Percentiles rank a stretch among this genome's conserved stretches.
These are phyloP conservation scores for Dicorynia guianensis DNA, from an alignment of 306 rosid species.

Conservation along the genomic window DNA sequence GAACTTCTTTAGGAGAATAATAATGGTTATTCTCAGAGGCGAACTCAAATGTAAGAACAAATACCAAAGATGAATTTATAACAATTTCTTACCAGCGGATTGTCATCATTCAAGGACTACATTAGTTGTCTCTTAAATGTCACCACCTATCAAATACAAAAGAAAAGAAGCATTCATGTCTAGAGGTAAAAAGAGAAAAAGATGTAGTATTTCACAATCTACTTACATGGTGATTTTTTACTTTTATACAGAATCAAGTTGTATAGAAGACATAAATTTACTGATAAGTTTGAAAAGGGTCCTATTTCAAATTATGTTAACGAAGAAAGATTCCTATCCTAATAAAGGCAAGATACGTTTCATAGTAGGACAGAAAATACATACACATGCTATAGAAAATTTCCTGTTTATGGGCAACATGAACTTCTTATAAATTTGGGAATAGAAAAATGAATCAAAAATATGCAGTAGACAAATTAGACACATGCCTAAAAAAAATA, in stretches of 20 bases:
- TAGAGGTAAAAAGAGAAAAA: background rate
- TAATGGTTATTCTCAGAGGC: constrained; percentile 12
- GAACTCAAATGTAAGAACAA: constrained; percentile 26
- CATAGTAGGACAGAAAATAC: background rate
- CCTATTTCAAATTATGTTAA: background rate
- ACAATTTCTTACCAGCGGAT: constrained; percentile 73
- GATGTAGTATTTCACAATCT: constrained; percentile 8
- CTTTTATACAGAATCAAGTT: background rate
- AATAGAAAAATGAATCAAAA: constrained; percentile 17
- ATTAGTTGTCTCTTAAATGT: constrained; percentile 90
- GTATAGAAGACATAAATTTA: constrained; percentile 2
- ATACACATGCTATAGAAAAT: no score
- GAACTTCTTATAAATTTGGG: constrained; percentile 1
- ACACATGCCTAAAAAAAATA: constrained; percentile 11
- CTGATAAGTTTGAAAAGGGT: background rate
- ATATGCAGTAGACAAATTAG: background rate
- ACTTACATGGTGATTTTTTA: constrained; percentile 2
- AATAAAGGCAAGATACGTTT: background rate
- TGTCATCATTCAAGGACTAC: constrained; percentile 88
- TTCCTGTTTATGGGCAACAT: background rate
- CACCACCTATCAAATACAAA: constrained; percentile 45
- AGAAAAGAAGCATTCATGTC: constrained; percentile 2
- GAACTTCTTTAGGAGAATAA: constrained; percentile 20
- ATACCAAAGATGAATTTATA: constrained; percentile 24
- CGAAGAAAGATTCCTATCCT: background rate